Evolutionary conservation across 2,329 filamentous ascomycete species (phyloP), one percentile per base, ranked within the genome.

Genomic region (Colletotrichum musae): DNA sequence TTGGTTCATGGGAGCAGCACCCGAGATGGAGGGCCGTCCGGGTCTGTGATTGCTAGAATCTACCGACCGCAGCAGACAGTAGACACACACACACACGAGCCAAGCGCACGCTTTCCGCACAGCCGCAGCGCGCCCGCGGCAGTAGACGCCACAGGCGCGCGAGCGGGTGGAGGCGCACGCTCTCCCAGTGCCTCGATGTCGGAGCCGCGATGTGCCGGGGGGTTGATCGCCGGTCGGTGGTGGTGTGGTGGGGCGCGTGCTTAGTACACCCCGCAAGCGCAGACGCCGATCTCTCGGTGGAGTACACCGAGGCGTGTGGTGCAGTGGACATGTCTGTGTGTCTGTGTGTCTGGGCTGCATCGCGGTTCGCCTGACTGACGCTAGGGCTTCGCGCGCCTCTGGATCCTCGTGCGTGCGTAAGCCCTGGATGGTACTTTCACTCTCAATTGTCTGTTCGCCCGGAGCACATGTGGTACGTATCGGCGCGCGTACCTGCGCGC

Each of bases 131-230:
- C 41, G 15, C n/a, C 50, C 45, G 6, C 41, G 41, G 41, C 41
- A 43, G 13, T 45, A 60, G 18, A 26, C 28, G 47, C 24, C 65
- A 53, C 60, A 64, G 60, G 39, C 65, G 65, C 65, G 65, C 28
- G 32, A 36, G 32, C 32, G 32, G 32, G 32, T 36, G 53, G 26
- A 48, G 59, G 53, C 59, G 65, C 58, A 64, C 45, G 64, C 32
- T 39, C 24, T 36, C 58, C 47, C 58, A 61, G 48, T 36, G 45
- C 43, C 32, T 36, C 32, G 7, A 36, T 12, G 32, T 36, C 32
- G 32, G 32, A 9, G 32, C 32, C 32, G 32, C 32, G 32, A 36
- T 10, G 4, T 16, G 13, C 41, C 41, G 41, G 10, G 41, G 7
- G 32, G 10, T 3, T 26, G 18, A 24, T 16, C 12, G n/a, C 16